A percentile compares a stretch with the other conserved stretches of the same genome.
Evolutionary conservation across 495 filamentous ascomycete genomes (phyloP).

Genomic region (Tetracladium marchalianum): DNA sequence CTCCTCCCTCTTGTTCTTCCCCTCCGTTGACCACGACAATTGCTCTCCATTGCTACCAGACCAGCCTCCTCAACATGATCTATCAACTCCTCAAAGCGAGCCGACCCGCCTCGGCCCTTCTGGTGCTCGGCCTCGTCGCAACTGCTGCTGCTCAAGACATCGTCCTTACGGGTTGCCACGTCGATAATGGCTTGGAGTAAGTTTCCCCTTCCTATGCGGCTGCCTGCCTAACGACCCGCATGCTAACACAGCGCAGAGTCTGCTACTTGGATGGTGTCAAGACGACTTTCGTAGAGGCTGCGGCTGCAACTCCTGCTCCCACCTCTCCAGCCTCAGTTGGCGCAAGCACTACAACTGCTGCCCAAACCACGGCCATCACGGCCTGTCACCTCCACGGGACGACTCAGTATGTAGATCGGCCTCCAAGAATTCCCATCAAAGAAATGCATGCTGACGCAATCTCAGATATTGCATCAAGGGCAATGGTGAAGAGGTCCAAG

Average conservation of each 20-base stretch:
- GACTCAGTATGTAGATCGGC: constrained; percentile 20
- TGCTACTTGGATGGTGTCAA: too few relatives aligned
- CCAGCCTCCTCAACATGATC: too few relatives aligned
- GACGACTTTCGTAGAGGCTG: constrained; percentile 10
- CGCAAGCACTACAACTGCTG: constrained; percentile 17
- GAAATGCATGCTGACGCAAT: not conserved
- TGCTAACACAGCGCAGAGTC: not conserved
- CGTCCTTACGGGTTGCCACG: constrained; percentile 13
- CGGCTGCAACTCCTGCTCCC: constrained; percentile 3
- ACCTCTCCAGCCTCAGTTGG: not conserved
- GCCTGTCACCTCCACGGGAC: constrained; percentile 30
- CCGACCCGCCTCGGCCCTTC: too few relatives aligned
- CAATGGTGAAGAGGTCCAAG: constrained; percentile 26
- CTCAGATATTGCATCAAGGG: constrained; percentile 30
- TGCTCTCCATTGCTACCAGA: too few relatives aligned
- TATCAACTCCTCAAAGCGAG: too few relatives aligned
- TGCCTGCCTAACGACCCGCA: not conserved
- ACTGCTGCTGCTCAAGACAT: not conserved
- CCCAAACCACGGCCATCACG: constrained; percentile 25
- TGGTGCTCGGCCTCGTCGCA: too few relatives aligned
- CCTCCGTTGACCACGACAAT: too few relatives aligned
- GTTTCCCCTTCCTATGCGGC: constrained; percentile 1
- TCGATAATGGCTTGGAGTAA: constrained; percentile 17
- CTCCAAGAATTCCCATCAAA: not conserved
- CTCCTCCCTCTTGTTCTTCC: too few relatives aligned